phyloP scores from a whole-genome alignment of 192 early-diverging fungal genomes.

The Haplosporangium gracile region DNA sequence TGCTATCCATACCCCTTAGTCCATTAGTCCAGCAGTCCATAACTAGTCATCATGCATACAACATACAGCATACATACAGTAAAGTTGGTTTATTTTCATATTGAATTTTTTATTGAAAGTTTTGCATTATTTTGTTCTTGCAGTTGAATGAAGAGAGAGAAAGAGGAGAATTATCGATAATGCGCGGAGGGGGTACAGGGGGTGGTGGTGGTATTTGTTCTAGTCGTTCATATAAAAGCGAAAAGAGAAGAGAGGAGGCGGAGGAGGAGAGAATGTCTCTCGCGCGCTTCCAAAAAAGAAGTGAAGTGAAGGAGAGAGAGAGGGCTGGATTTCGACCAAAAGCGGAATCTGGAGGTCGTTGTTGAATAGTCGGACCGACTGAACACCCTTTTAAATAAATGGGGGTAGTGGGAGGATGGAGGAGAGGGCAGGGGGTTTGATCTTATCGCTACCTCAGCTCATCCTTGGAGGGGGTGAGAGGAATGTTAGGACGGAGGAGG shows the following conservation, averaged over 20 bases:
- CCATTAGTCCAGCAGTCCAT: background rate
- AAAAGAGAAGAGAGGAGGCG: background rate
- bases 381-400: background rate
- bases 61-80: too few relatives aligned
- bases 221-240: too few relatives aligned
- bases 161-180: too few relatives aligned
- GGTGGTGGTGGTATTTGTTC: too few relatives aligned
- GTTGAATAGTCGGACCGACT: background rate
- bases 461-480: background rate
- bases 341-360: background rate
- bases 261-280: background rate
- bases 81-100: too few relatives aligned
- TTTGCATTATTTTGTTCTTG: background rate
- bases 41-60: too few relatives aligned
- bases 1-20: background rate
- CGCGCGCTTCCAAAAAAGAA: too few relatives aligned
- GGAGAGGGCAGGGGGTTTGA: background rate
- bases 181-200: too few relatives aligned
- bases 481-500: slow-evolving; percentile 1
- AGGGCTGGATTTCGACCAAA: background rate
- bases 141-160: background rate
- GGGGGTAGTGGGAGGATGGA: background rate
- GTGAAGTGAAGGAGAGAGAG: background rate
- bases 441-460: too few relatives aligned
- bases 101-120: too few relatives aligned